These are phyloP conservation scores for Trichoderma parareesei DNA, from an alignment of 495 filamentous ascomycete genomes.

Conservation along the genomic window DNA sequence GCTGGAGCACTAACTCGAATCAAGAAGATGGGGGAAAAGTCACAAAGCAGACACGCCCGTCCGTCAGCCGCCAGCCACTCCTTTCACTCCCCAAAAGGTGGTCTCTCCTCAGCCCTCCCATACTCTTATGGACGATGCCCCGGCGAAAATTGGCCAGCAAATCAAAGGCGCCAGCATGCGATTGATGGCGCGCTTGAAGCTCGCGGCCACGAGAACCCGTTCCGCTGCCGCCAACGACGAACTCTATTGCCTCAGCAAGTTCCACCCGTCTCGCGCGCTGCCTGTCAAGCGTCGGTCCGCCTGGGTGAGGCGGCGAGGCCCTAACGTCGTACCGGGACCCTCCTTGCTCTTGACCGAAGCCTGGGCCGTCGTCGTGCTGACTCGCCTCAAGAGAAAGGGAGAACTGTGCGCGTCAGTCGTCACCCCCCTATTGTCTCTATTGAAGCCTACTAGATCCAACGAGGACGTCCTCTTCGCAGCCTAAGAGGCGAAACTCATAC, in stretches of 20 bases:
- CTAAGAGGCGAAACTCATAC: not conserved
- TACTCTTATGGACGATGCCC: not conserved
- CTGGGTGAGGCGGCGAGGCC: slow-evolving; percentile 7
- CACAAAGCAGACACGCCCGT: not conserved
- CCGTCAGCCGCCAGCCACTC: not conserved
- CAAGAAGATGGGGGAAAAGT: not conserved
- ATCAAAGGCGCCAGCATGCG: not conserved
- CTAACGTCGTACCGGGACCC: not conserved
- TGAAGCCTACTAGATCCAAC: not conserved
- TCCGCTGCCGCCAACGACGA: not conserved
- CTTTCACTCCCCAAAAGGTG: not conserved
- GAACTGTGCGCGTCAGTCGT: not conserved
- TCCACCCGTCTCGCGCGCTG: slow-evolving; percentile 6
- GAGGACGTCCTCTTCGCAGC: not conserved
- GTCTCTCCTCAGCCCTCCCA: not conserved
- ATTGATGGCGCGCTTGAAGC: not conserved
- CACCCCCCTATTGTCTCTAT: slow-evolving; percentile 5
- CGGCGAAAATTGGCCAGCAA: not conserved
- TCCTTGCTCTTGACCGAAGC: slow-evolving; percentile 3
- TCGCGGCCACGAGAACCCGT: slow-evolving; percentile 6
- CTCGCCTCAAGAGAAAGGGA: not conserved
- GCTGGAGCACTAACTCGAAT: not conserved
- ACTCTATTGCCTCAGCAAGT: slow-evolving; percentile 7
- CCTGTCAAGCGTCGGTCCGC: slow-evolving; percentile 8
- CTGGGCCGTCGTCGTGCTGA: not conserved